phyloP scores from a whole-genome alignment of 108 stramenopile genomes.

The Cyclotella choctawhatcheeana region DNA sequence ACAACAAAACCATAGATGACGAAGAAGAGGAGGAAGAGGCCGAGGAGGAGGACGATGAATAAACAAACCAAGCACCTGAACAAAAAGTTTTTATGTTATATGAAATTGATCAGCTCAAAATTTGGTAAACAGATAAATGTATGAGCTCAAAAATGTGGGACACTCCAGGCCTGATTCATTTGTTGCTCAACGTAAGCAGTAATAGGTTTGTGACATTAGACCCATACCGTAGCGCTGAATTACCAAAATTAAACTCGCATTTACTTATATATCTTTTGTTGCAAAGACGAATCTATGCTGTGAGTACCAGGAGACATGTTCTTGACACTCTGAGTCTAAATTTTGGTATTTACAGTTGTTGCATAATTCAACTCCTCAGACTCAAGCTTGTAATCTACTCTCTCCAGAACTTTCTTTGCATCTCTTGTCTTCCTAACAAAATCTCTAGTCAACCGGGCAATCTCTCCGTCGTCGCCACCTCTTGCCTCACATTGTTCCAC shows the following conservation, averaged over 20 bases:
- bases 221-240: too few species aligned
- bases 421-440: constrained; percentile 47
- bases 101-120: too few species aligned
- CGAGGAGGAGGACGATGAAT: constrained; percentile 38
- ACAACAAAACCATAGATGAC: background rate
- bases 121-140: too few species aligned
- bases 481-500: constrained; percentile 34
- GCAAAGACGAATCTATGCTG: too few species aligned
- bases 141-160: too few species aligned
- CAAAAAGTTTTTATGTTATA: too few species aligned
- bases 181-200: too few species aligned
- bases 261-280: too few species aligned
- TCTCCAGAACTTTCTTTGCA: constrained; percentile 31
- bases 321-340: constrained; percentile 9
- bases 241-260: too few species aligned
- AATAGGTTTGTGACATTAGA: too few species aligned
- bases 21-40: constrained; percentile 27
- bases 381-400: constrained; percentile 39
- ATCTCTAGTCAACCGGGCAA: constrained; percentile 39
- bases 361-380: constrained; percentile 48
- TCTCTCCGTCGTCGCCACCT: constrained; percentile 35
- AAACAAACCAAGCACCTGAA: constrained; percentile 16
- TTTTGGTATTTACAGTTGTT: constrained; percentile 41
- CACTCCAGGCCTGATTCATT: too few species aligned
- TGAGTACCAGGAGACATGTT: too few species aligned